phyloP scores from a whole-genome alignment of 2,329 filamentous ascomycete species.

The Exophiala bonariae region DNA sequence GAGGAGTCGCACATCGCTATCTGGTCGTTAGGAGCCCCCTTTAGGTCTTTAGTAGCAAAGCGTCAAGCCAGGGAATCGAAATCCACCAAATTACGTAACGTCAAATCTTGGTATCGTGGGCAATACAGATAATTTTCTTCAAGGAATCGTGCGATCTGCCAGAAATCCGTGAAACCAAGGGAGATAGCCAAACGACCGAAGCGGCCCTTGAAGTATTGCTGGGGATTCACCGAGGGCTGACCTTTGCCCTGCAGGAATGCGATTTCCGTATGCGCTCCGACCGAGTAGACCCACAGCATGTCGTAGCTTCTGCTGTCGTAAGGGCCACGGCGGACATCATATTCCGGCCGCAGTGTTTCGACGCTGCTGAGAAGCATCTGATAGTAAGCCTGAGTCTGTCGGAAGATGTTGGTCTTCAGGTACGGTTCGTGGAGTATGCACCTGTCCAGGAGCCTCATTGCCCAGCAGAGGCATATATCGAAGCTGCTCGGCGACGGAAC shows the following conservation, averaged over 20 bases:
- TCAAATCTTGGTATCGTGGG: neutral
- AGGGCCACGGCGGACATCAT: neutral
- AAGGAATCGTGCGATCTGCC: neutral
- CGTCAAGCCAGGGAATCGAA: too few species aligned
- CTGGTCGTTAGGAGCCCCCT: too few species aligned
- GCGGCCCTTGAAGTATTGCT: neutral
- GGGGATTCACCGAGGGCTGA: neutral
- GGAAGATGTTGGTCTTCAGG: neutral
- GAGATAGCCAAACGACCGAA: neutral
- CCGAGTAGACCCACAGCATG: neutral
- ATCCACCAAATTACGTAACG: neutral
- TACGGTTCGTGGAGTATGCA: neutral
- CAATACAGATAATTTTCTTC: conserved; percentile 1
- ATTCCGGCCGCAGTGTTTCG: neutral
- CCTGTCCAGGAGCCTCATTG: neutral
- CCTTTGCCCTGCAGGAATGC: neutral
- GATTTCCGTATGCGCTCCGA: neutral
- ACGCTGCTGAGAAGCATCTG: neutral
- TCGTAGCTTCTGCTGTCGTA: neutral
- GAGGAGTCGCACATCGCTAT: too few species aligned
- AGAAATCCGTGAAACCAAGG: neutral
- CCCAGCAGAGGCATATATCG: neutral
- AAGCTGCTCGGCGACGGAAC: neutral
- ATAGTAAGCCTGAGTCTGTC: neutral
- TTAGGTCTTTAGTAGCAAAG: too few species aligned